Percentiles rank a stretch among this genome's conserved stretches.
phyloP scores from a whole-genome alignment of 116 monocot genomes.

The Iris pallida region DNA sequence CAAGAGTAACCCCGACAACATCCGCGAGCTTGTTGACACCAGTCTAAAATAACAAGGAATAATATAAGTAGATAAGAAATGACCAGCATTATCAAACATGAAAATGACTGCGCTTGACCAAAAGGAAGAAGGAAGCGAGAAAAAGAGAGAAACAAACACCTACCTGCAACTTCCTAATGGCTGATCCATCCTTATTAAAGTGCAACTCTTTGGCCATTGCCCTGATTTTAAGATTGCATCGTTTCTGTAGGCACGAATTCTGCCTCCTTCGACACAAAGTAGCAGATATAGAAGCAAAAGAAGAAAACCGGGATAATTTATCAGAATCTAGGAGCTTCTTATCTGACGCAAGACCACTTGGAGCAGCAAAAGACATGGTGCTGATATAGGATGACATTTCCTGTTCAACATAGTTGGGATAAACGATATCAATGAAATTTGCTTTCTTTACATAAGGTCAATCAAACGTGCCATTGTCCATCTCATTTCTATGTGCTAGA shows the following conservation, averaged over 20 bases:
- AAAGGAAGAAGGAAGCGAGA: background rate
- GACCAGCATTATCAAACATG: too few species aligned
- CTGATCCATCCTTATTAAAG: slow-evolving; percentile 59
- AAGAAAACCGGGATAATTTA: slow-evolving; percentile 31
- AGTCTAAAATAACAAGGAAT: slow-evolving; percentile 22
- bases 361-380: slow-evolving; percentile 31
- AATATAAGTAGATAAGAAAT: background rate
- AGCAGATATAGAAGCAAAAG: slow-evolving; percentile 43
- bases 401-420: slow-evolving; percentile 4
- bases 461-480: too few species aligned
- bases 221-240: slow-evolving; percentile 22
- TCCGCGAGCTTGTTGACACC: slow-evolving; percentile 72
- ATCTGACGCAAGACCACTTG: slow-evolving; percentile 10
- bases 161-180: slow-evolving; percentile 49
- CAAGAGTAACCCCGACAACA: slow-evolving; percentile 66
- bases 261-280: slow-evolving; percentile 20
- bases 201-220: slow-evolving; percentile 60
- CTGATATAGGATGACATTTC: slow-evolving; percentile 37
- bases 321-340: slow-evolving; percentile 24
- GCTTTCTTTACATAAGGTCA: too few species aligned
- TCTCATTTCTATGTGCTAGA: too few species aligned
- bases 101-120: background rate
- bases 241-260: slow-evolving; percentile 26
- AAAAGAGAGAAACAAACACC: background rate
- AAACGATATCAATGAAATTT: too few species aligned